A percentile compares a stretch with the other conserved stretches of the same genome.
phyloP scores from a whole-genome alignment of 331 rosid genomes.

The Pyracantha coccinea region DNA sequence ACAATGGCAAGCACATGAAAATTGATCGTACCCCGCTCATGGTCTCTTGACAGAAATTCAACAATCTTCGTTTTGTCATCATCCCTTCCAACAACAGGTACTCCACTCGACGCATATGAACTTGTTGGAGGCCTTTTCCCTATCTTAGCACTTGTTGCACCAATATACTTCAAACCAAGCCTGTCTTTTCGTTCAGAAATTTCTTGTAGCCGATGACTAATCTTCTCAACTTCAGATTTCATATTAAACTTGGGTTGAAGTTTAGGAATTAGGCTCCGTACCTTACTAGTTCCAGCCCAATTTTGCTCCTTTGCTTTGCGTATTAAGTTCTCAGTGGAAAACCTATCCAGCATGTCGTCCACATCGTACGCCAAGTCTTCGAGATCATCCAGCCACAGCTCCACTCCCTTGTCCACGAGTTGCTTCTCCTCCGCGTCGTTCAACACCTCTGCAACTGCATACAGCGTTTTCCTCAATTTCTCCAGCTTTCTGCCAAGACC shows the following conservation, averaged over 20 bases:
- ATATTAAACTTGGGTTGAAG: not conserved
- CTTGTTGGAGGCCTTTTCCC: not conserved
- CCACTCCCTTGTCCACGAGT: not conserved
- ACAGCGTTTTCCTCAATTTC: not conserved
- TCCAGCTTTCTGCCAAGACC: not conserved
- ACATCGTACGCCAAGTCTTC: not conserved
- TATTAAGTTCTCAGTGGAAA: not conserved
- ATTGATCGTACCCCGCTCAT: not conserved
- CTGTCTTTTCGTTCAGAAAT: not conserved
- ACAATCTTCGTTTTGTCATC: not conserved
- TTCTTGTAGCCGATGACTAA: not conserved
- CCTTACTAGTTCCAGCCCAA: not conserved
- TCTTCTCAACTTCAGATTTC: not conserved
- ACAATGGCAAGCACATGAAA: conserved; percentile 13
- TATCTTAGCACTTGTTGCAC: not conserved
- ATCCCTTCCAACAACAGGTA: conserved; percentile 5
- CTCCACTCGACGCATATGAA: not conserved
- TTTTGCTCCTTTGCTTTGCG: not conserved
- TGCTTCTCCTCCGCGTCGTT: not conserved
- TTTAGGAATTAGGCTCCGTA: not conserved
- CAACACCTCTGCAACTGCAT: not conserved
- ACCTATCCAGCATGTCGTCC: not conserved
- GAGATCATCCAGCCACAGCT: conserved; percentile 6
- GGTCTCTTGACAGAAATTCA: not conserved
- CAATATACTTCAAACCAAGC: not conserved